These are phyloP conservation scores for Pleurotus platypus DNA, from an alignment of 768 basidiomycete genomes.

Conservation along the genomic window DNA sequence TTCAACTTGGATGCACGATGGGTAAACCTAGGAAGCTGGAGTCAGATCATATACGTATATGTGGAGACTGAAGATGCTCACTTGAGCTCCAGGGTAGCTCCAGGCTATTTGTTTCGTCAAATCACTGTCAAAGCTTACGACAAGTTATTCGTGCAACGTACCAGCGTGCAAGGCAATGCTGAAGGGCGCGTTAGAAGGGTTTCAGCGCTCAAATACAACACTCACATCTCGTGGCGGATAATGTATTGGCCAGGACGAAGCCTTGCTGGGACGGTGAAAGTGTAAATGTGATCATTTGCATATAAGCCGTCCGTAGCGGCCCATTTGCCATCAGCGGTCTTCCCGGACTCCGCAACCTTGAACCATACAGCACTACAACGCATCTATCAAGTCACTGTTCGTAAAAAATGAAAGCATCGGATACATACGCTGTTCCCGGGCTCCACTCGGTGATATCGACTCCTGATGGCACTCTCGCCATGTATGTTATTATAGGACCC, in stretches of 20 bases:
- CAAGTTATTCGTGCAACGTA: slow-evolving; percentile 5
- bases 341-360: slow-evolving; percentile 43
- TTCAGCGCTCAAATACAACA: not conserved
- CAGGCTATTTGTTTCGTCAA: slow-evolving; percentile 21
- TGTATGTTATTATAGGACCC: slow-evolving; percentile 44
- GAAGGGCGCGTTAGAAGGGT: not conserved
- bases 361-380: slow-evolving; percentile 42
- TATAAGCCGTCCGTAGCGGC: slow-evolving; percentile 36
- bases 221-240: slow-evolving; percentile 43
- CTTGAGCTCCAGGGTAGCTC: slow-evolving; percentile 34
- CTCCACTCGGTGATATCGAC: slow-evolving; percentile 37
- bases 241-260: slow-evolving; percentile 45
- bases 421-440: slow-evolving; percentile 33
- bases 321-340: slow-evolving; percentile 39
- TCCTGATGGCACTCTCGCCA: slow-evolving; percentile 36
- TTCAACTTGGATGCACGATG: slow-evolving; percentile 43
- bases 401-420: too few relatives aligned
- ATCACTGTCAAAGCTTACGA: not conserved
- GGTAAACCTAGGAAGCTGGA: slow-evolving; percentile 29
- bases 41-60: not conserved
- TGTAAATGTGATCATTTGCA: slow-evolving; percentile 35
- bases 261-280: slow-evolving; percentile 42
- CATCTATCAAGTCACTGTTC: not conserved
- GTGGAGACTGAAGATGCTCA: not conserved
- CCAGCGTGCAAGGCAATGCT: slow-evolving; percentile 36